Evolutionary conservation across 2,329 filamentous ascomycete species (phyloP), one percentile per base, ranked within the genome.

Genomic region (Diplocarpon rosae): DNA sequence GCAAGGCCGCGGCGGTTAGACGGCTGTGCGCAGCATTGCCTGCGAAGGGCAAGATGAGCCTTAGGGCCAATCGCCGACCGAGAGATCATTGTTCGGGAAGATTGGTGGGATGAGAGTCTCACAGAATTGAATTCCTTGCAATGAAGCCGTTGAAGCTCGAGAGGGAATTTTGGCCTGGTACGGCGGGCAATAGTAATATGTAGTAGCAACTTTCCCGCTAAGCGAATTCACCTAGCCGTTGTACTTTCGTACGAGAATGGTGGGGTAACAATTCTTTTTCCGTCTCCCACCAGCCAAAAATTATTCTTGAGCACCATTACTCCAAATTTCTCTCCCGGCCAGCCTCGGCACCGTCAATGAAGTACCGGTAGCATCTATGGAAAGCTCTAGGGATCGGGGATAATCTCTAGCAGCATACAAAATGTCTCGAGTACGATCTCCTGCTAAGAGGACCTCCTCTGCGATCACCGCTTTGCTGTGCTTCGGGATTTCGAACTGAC

Each of bases 331-430:
- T 32, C 28, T 27, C 31, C 29, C 20, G 39, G 31, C 38, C 36
- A 45, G 34, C 42, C 34, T 44, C 39, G 39, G 30, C 43, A 44
- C 42, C 35, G 51, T 56, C 57, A 60, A 62, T 60, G 57, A 57
- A 53, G 52, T 42, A 62, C 60, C 73, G 79, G 74, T 85, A 90
- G 85, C 71, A 79, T 66, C 68, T 65, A 69, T 72, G 71, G 68
- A 65, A 37, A 73, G 78, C 78, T 84, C 79, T 83, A 80, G 82
- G 80, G 81, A 81, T 81, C 75, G 72, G 76, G 76, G 75, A 80
- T 74, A 70, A 75, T 82, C 79, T 83, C 78, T 83, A 80, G 78
- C 75, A 77, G 78, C 72, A 71, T 12, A 54, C 51, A 57, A 66
- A 71, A 73, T 72, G 69, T 70, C 68, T 58, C 66, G 70, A 71